Base-by-base conservation (phyloP, 345 rosid genomes). In the Erysimum cheiranthoides region DNA sequence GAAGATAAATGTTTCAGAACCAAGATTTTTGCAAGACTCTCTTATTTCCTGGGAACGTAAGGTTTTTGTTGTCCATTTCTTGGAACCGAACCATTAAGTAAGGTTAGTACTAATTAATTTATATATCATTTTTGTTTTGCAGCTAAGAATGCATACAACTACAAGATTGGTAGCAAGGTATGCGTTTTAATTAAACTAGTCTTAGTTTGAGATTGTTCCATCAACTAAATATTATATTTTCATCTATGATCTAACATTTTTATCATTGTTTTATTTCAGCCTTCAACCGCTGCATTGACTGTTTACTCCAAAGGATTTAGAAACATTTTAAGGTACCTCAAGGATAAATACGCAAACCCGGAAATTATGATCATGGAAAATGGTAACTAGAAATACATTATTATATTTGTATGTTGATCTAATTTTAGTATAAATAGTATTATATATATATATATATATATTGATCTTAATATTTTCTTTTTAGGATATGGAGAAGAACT, bases 331-430 rank as follows among this genome's bases (percentile, higher is more conserved):
- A 66, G 57, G 10, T 82, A 85, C 45, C 70, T 75, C 31, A 80
- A 82, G 31, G 70, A 66, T 28, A 54, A 52, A 18, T 84, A 82
- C 62, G 61, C 27, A 0, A 63, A 76, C 9, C 82, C 87, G 4
- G 54, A 66, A 12, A 84, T 84, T 56, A 78, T 82, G 10, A 62
- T 85, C 6, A 78, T 82, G 8, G 88, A 83, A 56, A 85, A 81
- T 56, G 88, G 88, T 85, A 76, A 72, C 25, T 49, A 11, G 12
- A 32, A 32, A 36, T 59, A 12, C 5, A 52, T 39, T 10, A 4
- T 10, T 42, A 42, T 13, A 42, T 43, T 43, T 43, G 3, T 43
- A 17, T 39, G 45, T 0, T 40, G 14, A 38, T 38, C 9, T 38
- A 9, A 8, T 9, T 9, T 34, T 38, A 38, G 40, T 2, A 3